These are phyloP conservation scores for Akanthomyces lecanii DNA, from an alignment of 2,329 filamentous ascomycete species.

Conservation along the genomic window DNA sequence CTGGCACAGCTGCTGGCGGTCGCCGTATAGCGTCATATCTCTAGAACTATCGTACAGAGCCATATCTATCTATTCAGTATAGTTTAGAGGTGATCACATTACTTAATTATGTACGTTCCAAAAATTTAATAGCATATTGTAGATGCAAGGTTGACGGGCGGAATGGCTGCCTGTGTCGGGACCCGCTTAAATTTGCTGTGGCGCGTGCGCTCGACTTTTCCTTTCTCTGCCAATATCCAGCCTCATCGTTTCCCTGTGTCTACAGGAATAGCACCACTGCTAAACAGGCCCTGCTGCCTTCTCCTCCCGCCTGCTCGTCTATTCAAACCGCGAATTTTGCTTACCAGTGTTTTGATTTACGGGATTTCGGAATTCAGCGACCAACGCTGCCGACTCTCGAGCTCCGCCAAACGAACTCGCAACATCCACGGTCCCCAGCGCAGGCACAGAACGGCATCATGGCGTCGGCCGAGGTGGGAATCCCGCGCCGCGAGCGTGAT, in stretches of 20 bases:
- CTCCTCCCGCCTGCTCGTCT: background rate
- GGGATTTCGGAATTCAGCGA: background rate
- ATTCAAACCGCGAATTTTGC: too few relatives aligned
- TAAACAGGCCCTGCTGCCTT: background rate
- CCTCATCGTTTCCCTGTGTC: background rate
- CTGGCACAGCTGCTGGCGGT: too few relatives aligned
- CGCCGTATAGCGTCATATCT: too few relatives aligned
- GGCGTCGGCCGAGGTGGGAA: slow-evolving; percentile 43
- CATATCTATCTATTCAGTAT: background rate
- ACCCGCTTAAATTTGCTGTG: slow-evolving; percentile 2
- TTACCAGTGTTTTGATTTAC: background rate
- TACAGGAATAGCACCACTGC: background rate
- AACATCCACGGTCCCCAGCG: background rate
- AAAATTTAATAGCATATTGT: too few relatives aligned
- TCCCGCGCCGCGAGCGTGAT: slow-evolving; percentile 37
- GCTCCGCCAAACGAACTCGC: background rate
- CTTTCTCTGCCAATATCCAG: background rate
- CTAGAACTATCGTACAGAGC: too few relatives aligned
- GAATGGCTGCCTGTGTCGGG: background rate
- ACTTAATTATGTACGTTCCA: background rate
- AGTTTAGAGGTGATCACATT: background rate
- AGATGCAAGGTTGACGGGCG: background rate
- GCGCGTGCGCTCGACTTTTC: slow-evolving; percentile 11
- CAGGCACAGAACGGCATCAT: slow-evolving; percentile 26
- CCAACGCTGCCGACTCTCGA: background rate